Percentiles rank a stretch among this genome's conserved stretches.
Evolutionary conservation across 1,139 yeast genomes (phyloP).

Genomic region (Spathaspora sp.): DNA sequence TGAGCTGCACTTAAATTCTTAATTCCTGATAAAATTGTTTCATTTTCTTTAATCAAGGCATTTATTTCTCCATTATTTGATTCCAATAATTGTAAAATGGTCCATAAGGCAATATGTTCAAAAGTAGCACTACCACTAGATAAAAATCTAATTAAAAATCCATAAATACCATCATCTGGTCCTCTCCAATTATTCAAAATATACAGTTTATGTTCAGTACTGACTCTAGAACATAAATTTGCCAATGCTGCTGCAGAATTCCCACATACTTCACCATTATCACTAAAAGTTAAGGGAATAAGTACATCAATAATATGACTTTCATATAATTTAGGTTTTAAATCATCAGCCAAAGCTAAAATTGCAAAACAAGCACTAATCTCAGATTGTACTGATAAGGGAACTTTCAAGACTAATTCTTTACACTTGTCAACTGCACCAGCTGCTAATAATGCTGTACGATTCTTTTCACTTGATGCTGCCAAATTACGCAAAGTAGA

Average conservation of each 20-base stretch:
- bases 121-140: conserved; percentile 90
- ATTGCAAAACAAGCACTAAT: conserved; percentile 97
- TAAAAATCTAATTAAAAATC: conserved; percentile 78
- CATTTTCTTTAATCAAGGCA: conserved; percentile 59
- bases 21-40: conserved; percentile 56
- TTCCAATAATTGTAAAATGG: conserved; percentile 88
- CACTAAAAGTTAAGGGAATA: conserved; percentile 85
- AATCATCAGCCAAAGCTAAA: conserved; percentile 91
- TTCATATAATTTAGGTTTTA: conserved; percentile 81
- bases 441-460: conserved; percentile 88
- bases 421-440: conserved; percentile 95
- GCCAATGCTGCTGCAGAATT: conserved; percentile 98
- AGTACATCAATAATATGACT: conserved; percentile 85
- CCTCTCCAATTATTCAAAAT: conserved; percentile 77
- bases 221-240: conserved; percentile 85
- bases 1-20: conserved; percentile 49
- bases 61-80: conserved; percentile 75
- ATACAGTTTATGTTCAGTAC: conserved; percentile 68
- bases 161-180: conserved; percentile 84
- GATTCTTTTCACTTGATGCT: conserved; percentile 90
- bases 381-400: conserved; percentile 90
- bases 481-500: conserved; percentile 94
- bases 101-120: conserved; percentile 98
- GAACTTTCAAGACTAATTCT: conserved; percentile 79
- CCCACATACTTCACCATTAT: conserved; percentile 95